Conservation (phyloP, 768 basidiomycete genomes). For the Auricularia cornea region DNA sequence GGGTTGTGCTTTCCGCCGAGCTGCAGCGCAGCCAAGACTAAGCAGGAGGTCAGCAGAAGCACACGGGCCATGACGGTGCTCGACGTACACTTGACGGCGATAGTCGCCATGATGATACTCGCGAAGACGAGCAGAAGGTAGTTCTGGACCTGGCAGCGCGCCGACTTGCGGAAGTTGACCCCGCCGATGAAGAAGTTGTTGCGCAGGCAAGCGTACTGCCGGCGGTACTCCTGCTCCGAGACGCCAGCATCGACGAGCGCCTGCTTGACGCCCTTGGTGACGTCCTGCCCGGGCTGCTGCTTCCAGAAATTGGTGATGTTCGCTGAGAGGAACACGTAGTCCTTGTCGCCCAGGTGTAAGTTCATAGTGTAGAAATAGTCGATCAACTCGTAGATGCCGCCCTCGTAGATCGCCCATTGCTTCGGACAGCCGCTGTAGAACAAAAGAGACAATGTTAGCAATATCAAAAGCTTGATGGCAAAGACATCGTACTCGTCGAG, state of each 20-base stretch:
- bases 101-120: slow-evolving; percentile 67
- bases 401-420: slow-evolving; percentile 76
- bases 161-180: slow-evolving; percentile 67
- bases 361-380: slow-evolving; percentile 75
- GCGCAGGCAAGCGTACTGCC: slow-evolving; percentile 63
- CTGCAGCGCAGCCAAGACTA: slow-evolving; percentile 88
- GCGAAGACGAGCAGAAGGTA: slow-evolving; percentile 71
- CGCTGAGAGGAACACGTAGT: slow-evolving; percentile 58
- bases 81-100: slow-evolving; percentile 76
- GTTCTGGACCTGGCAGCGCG: slow-evolving; percentile 81
- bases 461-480: not conserved
- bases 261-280: slow-evolving; percentile 55
- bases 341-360: slow-evolving; percentile 37
- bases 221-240: slow-evolving; percentile 21
- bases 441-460: slow-evolving; percentile 7
- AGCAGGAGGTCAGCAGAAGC: not conserved
- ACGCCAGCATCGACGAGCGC: slow-evolving; percentile 49
- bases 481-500: not conserved
- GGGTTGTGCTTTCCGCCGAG: slow-evolving; percentile 72
- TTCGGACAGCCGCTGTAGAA: slow-evolving; percentile 29
- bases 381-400: slow-evolving; percentile 71
- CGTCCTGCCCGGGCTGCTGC: slow-evolving; percentile 77
- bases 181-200: slow-evolving; percentile 71
- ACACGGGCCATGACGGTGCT: not conserved
- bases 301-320: slow-evolving; percentile 63